These are phyloP conservation scores for Chaetothyriales sp. DNA, from an alignment of 2,329 filamentous ascomycete species.

Conservation along the genomic window DNA sequence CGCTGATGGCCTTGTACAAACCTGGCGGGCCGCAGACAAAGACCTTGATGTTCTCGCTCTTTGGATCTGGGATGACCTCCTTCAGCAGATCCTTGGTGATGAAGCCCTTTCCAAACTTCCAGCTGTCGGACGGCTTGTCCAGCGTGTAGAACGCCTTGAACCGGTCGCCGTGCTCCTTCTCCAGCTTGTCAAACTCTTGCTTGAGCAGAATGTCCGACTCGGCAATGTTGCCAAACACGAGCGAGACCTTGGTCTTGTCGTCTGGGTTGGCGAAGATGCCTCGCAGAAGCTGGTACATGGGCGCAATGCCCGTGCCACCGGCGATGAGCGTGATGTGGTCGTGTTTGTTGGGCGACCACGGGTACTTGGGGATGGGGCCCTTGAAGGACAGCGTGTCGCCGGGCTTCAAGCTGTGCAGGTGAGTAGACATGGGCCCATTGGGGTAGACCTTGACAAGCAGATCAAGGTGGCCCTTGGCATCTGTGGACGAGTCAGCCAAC, in stretches of 20 bases:
- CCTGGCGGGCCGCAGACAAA: slow-evolving; percentile 92
- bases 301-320: slow-evolving; percentile 93
- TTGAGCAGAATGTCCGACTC: slow-evolving; percentile 89
- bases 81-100: slow-evolving; percentile 88
- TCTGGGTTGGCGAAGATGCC: slow-evolving; percentile 91
- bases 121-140: slow-evolving; percentile 67
- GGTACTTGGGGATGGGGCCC: slow-evolving; percentile 88
- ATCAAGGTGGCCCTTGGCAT: slow-evolving; percentile 65
- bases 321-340: slow-evolving; percentile 58
- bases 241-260: slow-evolving; percentile 94
- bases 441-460: slow-evolving; percentile 88
- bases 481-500: slow-evolving; percentile 30
- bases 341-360: slow-evolving; percentile 85
- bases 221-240: slow-evolving; percentile 79
- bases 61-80: slow-evolving; percentile 85
- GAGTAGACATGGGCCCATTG: slow-evolving; percentile 77
- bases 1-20: slow-evolving; percentile 85
- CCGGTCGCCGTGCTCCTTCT: slow-evolving; percentile 88
- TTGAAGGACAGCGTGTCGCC: slow-evolving; percentile 83
- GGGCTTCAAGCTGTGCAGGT: slow-evolving; percentile 69
- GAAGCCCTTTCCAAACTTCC: slow-evolving; percentile 63
- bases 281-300: slow-evolving; percentile 90
- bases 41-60: slow-evolving; percentile 83
- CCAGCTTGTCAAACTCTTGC: slow-evolving; percentile 68
- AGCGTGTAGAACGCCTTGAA: slow-evolving; percentile 93